Conservation (phyloP, 163 green algal species). For the Scenedesmus sp. region DNA sequence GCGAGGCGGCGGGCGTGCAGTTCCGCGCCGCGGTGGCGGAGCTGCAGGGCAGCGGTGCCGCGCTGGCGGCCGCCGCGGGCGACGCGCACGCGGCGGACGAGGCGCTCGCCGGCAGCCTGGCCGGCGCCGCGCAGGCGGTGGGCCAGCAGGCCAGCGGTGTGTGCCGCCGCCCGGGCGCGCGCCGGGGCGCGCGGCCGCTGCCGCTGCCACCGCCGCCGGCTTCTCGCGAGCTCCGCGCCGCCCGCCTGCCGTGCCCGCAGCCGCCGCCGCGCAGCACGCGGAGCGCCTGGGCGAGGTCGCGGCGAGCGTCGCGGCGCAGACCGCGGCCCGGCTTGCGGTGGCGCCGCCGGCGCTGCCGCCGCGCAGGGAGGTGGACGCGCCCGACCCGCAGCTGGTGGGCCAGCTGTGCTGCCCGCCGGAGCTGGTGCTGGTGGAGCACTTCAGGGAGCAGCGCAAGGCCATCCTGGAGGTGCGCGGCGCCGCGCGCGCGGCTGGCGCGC, state of each 20-base stretch:
- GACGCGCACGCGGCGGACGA: neutral
- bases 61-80: neutral
- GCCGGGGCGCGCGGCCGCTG: neutral
- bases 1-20: neutral
- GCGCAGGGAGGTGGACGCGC: conserved; percentile 39
- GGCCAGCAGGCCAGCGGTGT: neutral
- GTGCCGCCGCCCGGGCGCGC: neutral
- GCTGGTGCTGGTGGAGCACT: conserved; percentile 56
- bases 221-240: neutral
- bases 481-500: no score
- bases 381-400: conserved; percentile 38
- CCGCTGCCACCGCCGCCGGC: neutral
- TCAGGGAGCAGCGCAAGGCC: conserved; percentile 32
- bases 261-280: conserved; percentile 1
- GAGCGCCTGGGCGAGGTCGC: conserved; percentile 16
- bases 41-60: conserved; percentile 1
- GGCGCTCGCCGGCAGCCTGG: conserved; percentile 1
- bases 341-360: conserved; percentile 37
- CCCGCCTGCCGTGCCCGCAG: neutral
- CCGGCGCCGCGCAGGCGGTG: neutral
- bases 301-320: neutral
- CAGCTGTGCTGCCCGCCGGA: conserved; percentile 63
- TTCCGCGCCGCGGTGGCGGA: conserved; percentile 1
- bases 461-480: conserved; percentile 35
- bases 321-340: neutral